Evolutionary conservation across 2,329 filamentous ascomycete genomes (phyloP).

Genomic region (Aspergillus sp.): DNA sequence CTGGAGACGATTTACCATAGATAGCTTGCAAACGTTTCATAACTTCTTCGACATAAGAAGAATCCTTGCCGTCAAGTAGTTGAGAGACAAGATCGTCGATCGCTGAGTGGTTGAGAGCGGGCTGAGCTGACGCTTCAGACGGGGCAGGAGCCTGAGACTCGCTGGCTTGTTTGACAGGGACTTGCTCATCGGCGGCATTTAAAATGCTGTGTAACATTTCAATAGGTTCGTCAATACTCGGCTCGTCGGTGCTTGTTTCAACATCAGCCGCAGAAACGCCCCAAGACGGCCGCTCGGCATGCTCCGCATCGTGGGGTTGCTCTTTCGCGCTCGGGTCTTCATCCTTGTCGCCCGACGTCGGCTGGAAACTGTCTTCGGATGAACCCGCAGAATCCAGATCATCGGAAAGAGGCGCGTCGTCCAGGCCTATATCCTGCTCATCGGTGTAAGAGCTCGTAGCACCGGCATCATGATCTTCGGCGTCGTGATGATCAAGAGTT

Average conservation of each 20-base stretch:
- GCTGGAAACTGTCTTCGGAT: background rate
- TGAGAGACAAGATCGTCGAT: conserved; percentile 74
- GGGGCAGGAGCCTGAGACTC: background rate
- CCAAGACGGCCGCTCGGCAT: conserved; percentile 39
- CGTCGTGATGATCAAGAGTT: background rate
- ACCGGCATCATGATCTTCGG: background rate
- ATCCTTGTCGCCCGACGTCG: background rate
- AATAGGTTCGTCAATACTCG: background rate
- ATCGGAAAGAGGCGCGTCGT: conserved; percentile 1
- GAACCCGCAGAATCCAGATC: conserved; percentile 16
- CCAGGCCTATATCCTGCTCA: background rate
- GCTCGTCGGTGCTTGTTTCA: conserved; percentile 39
- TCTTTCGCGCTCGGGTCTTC: background rate
- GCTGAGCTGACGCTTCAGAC: background rate
- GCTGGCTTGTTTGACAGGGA: background rate
- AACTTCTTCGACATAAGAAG: conserved; percentile 78
- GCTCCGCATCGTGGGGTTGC: background rate
- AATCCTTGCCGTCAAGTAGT: conserved; percentile 73
- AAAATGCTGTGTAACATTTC: background rate
- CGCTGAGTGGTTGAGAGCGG: conserved; percentile 63
- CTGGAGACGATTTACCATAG: conserved; percentile 63
- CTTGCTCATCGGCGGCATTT: background rate
- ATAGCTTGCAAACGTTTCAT: conserved; percentile 69
- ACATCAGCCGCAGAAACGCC: conserved; percentile 55
- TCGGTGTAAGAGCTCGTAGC: background rate